These are phyloP conservation scores for Yarrowia galli DNA, from an alignment of 1,139 yeast species.

Conservation along the genomic window DNA sequence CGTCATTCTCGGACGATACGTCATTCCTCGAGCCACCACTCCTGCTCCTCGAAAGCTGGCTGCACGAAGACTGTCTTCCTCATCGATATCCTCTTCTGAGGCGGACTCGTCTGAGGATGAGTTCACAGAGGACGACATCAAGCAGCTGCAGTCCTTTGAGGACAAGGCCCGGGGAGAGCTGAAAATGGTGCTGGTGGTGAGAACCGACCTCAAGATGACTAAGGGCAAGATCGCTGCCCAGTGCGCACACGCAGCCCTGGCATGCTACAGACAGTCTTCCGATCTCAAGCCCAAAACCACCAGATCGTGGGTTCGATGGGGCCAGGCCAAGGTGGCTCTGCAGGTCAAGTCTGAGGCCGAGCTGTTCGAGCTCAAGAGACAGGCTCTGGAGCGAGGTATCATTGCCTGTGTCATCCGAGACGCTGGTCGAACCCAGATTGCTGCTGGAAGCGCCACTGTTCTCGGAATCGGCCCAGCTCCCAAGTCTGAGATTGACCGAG, in stretches of 20 bases:
- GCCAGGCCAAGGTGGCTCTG: conserved; percentile 95
- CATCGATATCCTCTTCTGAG: conserved; percentile 35
- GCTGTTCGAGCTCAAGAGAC: conserved; percentile 78
- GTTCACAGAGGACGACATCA: conserved; percentile 33
- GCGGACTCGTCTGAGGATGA: conserved; percentile 37
- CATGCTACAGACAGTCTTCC: conserved; percentile 77
- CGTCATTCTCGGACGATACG: conserved; percentile 30
- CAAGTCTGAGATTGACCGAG: conserved; percentile 75
- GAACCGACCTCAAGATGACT: conserved; percentile 90
- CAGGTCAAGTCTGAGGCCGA: conserved; percentile 77
- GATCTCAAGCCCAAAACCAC: conserved; percentile 53
- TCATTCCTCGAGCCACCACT: conserved; percentile 25
- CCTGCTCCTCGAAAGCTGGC: conserved; percentile 16
- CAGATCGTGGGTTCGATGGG: conserved; percentile 80
- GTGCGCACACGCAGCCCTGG: conserved; percentile 96
- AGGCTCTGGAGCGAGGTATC: conserved; percentile 79
- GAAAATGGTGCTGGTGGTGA: conserved; percentile 79
- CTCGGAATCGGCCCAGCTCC: conserved; percentile 98
- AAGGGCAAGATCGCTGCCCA: conserved; percentile 98
- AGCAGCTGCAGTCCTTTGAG: conserved; percentile 26
- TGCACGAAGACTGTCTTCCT: conserved; percentile 17
- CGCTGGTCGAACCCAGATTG: conserved; percentile 96
- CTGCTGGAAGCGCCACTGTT: conserved; percentile 94
- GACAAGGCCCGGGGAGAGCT: conserved; percentile 37
- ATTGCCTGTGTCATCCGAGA: conserved; percentile 86